Evolutionary conservation across 2,329 filamentous ascomycete species (phyloP), one percentile per base, ranked within the genome.

Genomic region (Xylaria sp.): DNA sequence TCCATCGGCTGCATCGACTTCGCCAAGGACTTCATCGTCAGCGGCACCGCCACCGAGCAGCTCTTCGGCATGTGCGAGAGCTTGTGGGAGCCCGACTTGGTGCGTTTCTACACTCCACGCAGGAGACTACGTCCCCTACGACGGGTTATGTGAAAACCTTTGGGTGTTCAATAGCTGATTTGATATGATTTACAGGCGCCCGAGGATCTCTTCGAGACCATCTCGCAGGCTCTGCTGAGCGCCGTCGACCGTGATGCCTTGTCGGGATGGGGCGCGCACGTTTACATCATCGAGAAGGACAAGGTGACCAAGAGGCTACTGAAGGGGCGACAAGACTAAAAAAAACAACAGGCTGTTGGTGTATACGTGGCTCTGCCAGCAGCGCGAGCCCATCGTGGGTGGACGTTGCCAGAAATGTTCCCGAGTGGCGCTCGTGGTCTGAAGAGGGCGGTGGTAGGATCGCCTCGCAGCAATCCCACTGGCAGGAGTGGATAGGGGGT

Each of bases 241-340:
- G 94, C 94, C 56, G 91, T 97, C 54, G 94, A 99, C 76, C 85
- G 94, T 78, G 94, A 99, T 76, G 94, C 94, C 48, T 82, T 99
- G 61, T 97, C 93, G 37, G 94, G 94, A 62, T 97, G 94, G 94
- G 94, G 94, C 72, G 94, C 94, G 38, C 92, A 99, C 72, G 94
- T 99, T 66, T 99, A 97, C 79, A 96, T 99, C 71, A 96, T 99
- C 74, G 94, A 97, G 82, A 99, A 99, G 85, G 92, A 96, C 80
- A 97, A 97, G 89, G 91, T 99, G 61, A 97, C 94, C 70, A 97
- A 97, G 88, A 85, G 94, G 74, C 86, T 99, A 86, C 81, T 99
- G 75, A 97, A 97, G 86, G 92, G 92, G 72, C 87, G 92, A 80
- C 93, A 97, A 80, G 93, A 97, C 74, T 92, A 91, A 72, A 67